A percentile compares a stretch with the other conserved stretches of the same genome.
phyloP scores from a whole-genome alignment of 768 basidiomycete species.

The Pleurotus pulmonarius region DNA sequence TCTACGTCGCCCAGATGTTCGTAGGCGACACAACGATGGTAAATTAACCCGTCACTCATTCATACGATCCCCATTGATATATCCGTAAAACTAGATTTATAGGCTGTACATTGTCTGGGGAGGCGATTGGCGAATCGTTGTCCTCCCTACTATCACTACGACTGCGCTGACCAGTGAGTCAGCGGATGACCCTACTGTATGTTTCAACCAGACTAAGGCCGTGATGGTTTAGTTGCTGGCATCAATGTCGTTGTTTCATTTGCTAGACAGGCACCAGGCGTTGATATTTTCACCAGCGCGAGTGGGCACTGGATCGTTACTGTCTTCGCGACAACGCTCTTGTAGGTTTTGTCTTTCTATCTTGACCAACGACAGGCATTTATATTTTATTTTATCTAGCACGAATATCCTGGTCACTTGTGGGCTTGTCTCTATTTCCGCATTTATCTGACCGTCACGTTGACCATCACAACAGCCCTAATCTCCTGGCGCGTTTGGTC shows the following conservation, averaged over 20 bases:
- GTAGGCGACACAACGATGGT: background rate
- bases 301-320: background rate
- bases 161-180: background rate
- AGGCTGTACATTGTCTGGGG: background rate
- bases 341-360: background rate
- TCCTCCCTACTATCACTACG: background rate
- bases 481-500: background rate
- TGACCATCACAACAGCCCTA: background rate
- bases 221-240: background rate
- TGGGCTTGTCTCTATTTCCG: background rate
- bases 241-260: background rate
- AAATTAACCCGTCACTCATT: background rate
- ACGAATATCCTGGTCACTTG: background rate
- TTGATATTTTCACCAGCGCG: background rate
- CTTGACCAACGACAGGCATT: too few relatives aligned
- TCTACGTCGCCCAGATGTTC: background rate
- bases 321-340: background rate
- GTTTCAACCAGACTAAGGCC: too few relatives aligned
- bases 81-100: background rate
- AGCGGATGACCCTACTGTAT: background rate
- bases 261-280: background rate
- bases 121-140: background rate
- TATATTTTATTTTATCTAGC: background rate
- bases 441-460: background rate
- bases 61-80: background rate